Conservation (phyloP, 768 basidiomycete species). For the Multifurca ochricompacta region DNA sequence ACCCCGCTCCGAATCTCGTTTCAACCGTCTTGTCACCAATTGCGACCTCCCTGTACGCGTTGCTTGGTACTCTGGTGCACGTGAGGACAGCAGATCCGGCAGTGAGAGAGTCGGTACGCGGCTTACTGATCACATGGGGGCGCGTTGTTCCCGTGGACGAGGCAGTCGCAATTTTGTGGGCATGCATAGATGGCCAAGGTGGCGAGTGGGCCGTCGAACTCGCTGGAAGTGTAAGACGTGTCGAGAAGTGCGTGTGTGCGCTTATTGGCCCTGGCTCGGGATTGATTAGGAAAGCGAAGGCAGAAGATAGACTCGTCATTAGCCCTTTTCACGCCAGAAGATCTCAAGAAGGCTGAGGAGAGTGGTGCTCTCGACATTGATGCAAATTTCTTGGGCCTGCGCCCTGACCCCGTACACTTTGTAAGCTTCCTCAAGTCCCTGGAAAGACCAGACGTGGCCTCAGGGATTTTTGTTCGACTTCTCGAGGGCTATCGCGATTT, state of each 20-base stretch:
- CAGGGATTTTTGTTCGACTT: slow-evolving; percentile 64
- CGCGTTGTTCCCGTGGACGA: slow-evolving; percentile 48
- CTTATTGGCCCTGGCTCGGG: neutral
- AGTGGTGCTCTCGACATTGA: slow-evolving; percentile 41
- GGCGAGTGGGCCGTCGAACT: slow-evolving; percentile 49
- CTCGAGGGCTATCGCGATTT: slow-evolving; percentile 58
- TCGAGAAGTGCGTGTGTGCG: slow-evolving; percentile 36
- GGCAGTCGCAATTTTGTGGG: slow-evolving; percentile 51
- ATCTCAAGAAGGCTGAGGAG: slow-evolving; percentile 34
- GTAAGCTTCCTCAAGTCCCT: slow-evolving; percentile 57
- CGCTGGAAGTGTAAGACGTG: slow-evolving; percentile 42
- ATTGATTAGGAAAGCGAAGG: slow-evolving; percentile 5
- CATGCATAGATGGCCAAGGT: slow-evolving; percentile 43
- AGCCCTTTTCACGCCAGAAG: slow-evolving; percentile 46
- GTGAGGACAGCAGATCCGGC: slow-evolving; percentile 57
- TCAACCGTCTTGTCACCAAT: slow-evolving; percentile 61
- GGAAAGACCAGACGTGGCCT: slow-evolving; percentile 60
- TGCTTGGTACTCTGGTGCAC: slow-evolving; percentile 47
- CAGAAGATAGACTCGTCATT: slow-evolving; percentile 26
- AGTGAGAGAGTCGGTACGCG: slow-evolving; percentile 49
- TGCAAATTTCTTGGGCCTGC: slow-evolving; percentile 53
- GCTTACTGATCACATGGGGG: slow-evolving; percentile 68
- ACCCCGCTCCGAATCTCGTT: slow-evolving; percentile 68
- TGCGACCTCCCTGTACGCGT: slow-evolving; percentile 54
- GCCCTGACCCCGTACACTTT: slow-evolving; percentile 69